These are phyloP conservation scores for Gossypium herbaceum DNA, from an alignment of 345 rosid species.

Conservation along the genomic window DNA sequence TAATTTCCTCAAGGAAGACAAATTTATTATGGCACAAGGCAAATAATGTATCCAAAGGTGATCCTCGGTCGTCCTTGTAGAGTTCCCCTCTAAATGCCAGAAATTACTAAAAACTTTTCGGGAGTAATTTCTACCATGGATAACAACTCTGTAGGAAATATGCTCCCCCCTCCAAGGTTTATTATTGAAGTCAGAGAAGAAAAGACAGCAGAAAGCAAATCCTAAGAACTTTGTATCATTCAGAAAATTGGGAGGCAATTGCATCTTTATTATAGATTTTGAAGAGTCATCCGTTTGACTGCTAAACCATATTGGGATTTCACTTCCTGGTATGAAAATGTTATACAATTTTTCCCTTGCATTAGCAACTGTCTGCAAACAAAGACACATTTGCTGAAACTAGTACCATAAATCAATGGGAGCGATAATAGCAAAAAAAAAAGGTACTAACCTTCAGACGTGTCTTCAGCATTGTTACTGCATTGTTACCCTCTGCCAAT, in stretches of 20 bases:
- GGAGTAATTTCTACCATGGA: neutral
- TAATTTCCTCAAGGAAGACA: too few relatives aligned
- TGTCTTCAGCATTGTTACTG: neutral
- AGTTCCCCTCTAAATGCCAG: too few relatives aligned
- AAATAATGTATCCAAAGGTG: too few relatives aligned
- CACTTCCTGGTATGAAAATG: neutral
- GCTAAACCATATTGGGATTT: conserved; percentile 5
- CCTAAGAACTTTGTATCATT: neutral
- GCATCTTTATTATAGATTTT: neutral
- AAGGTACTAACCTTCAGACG: neutral
- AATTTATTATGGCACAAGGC: too few relatives aligned
- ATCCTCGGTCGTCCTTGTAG: neutral
- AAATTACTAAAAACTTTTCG: rapidly evolving
- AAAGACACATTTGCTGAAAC: neutral
- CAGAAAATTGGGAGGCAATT: neutral
- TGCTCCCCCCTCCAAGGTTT: rapidly evolving
- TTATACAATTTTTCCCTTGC: too few relatives aligned
- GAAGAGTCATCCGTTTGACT: neutral
- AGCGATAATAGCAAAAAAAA: neutral
- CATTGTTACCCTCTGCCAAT: neutral
- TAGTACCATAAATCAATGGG: neutral
- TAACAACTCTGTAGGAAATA: neutral
- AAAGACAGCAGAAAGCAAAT: conserved; percentile 8
- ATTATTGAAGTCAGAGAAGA: neutral
- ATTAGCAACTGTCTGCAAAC: too few relatives aligned